A percentile compares a stretch with the other conserved stretches of the same genome.
Evolutionary conservation across 1,139 yeast genomes (phyloP).

Genomic region (Diutina mesorugosa): DNA sequence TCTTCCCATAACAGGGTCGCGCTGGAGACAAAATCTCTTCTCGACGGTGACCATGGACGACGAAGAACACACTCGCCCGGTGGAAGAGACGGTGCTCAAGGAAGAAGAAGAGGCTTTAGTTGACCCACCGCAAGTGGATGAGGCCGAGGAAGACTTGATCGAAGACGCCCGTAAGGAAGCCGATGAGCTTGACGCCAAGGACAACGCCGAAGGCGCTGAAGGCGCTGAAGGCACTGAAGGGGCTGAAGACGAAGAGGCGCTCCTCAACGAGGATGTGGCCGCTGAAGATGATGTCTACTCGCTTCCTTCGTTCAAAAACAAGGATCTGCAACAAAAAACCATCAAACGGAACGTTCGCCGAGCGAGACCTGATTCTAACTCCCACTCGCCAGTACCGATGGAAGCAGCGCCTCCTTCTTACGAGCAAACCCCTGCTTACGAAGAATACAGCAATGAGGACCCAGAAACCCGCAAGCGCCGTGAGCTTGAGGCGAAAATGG

Average conservation of each 20-base stretch:
- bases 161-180: conserved; percentile 1
- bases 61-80: background rate
- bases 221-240: background rate
- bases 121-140: background rate
- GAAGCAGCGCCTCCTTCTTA: conserved; percentile 6
- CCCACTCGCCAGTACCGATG: conserved; percentile 5
- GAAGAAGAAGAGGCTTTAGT: background rate
- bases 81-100: background rate
- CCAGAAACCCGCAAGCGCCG: conserved; percentile 51
- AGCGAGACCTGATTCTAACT: conserved; percentile 7
- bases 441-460: conserved; percentile 23
- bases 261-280: conserved; percentile 7
- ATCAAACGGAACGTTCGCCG: conserved; percentile 26
- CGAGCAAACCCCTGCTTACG: conserved; percentile 6
- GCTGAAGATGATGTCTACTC: conserved; percentile 19
- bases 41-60: background rate
- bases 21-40: background rate
- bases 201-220: background rate
- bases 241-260: conserved; percentile 3
- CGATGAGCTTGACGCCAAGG: conserved; percentile 3
- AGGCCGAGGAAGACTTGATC: background rate
- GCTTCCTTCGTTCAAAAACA: conserved; percentile 19
- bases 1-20: background rate
- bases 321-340: conserved; percentile 13
- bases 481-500: conserved; percentile 71